Percentiles rank a stretch among this genome's conserved stretches.
phyloP scores from a whole-genome alignment of 306 rosid species.

The Styphnolobium japonicum region DNA sequence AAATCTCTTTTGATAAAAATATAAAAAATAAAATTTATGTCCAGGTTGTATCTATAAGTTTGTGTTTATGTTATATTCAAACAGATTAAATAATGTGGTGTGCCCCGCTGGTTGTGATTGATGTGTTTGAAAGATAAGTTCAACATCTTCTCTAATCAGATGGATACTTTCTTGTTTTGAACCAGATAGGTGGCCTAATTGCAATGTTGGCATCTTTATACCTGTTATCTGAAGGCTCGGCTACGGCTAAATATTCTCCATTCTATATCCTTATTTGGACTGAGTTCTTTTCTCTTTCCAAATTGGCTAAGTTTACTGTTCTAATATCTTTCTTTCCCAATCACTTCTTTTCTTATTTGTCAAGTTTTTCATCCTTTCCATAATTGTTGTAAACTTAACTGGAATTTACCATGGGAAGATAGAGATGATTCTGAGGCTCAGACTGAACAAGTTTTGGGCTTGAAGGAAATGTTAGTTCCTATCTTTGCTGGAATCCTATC shows the following conservation, averaged over 20 bases:
- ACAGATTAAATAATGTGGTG: neutral
- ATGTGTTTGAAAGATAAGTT: slow-evolving; percentile 17
- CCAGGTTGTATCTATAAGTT: neutral
- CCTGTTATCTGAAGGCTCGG: slow-evolving; percentile 96
- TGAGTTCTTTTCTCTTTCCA: slow-evolving; percentile 21
- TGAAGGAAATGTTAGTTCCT: slow-evolving; percentile 75
- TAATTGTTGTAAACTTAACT: slow-evolving; percentile 62
- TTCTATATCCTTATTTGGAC: slow-evolving; percentile 70
- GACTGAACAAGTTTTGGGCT: slow-evolving; percentile 65
- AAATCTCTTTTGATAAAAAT: neutral
- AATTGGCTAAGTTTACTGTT: neutral
- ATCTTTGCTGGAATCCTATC: slow-evolving; percentile 86
- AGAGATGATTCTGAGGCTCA: slow-evolving; percentile 54
- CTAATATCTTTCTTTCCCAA: neutral
- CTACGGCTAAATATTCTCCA: slow-evolving; percentile 77
- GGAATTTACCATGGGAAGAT: slow-evolving; percentile 71
- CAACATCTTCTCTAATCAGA: slow-evolving; percentile 26
- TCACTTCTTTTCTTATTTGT: slow-evolving; percentile 10
- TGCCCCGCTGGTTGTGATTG: slow-evolving; percentile 1
- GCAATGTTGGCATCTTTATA: slow-evolving; percentile 89
- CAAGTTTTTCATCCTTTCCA: slow-evolving; percentile 5
- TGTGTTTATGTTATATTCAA: neutral
- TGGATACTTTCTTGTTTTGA: slow-evolving; percentile 35
- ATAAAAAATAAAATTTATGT: neutral
- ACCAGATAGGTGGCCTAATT: slow-evolving; percentile 90